Conservation (phyloP, 2,329 filamentous ascomycete genomes). For the Colletotrichum brevisporum region DNA sequence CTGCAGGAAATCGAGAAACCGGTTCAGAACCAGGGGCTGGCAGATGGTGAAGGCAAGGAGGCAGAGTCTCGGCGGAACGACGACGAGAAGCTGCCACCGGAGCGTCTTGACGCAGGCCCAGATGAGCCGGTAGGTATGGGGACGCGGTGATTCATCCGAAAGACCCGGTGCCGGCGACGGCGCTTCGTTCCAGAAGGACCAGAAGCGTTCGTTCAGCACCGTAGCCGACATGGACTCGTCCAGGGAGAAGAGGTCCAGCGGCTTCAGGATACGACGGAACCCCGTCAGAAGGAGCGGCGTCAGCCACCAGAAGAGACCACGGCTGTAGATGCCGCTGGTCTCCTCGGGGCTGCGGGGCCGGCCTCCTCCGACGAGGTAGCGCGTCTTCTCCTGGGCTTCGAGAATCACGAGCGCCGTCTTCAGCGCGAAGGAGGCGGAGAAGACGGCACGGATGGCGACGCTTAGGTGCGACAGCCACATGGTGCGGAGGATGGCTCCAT, state of each 20-base stretch:
- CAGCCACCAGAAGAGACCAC: slow-evolving; percentile 56
- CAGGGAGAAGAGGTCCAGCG: slow-evolving; percentile 49
- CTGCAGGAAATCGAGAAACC: slow-evolving; percentile 50
- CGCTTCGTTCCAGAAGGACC: slow-evolving; percentile 49
- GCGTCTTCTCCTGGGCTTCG: slow-evolving; percentile 56
- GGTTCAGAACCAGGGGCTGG: slow-evolving; percentile 53
- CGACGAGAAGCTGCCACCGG: slow-evolving; percentile 47
- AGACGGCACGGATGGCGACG: slow-evolving; percentile 49
- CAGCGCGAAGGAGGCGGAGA: slow-evolving; percentile 51
- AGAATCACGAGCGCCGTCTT: slow-evolving; percentile 54
- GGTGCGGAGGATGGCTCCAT: slow-evolving; percentile 51
- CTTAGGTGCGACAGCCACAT: slow-evolving; percentile 49
- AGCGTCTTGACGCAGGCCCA: slow-evolving; percentile 47
- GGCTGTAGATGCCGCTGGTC: slow-evolving; percentile 54
- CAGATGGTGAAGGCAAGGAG: slow-evolving; percentile 54
- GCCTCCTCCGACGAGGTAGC: slow-evolving; percentile 48
- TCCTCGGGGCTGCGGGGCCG: slow-evolving; percentile 52
- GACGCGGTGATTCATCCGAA: slow-evolving; percentile 11
- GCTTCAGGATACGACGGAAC: slow-evolving; percentile 52
- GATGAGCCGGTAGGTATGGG: slow-evolving; percentile 44
- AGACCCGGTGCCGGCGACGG: slow-evolving; percentile 21
- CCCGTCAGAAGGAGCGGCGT: slow-evolving; percentile 50
- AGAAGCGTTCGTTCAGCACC: slow-evolving; percentile 48
- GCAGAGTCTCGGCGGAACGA: slow-evolving; percentile 50
- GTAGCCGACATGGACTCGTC: slow-evolving; percentile 50